Evolutionary conservation across 2,329 filamentous ascomycete species (phyloP).

Genomic region (Orbilia quercus): DNA sequence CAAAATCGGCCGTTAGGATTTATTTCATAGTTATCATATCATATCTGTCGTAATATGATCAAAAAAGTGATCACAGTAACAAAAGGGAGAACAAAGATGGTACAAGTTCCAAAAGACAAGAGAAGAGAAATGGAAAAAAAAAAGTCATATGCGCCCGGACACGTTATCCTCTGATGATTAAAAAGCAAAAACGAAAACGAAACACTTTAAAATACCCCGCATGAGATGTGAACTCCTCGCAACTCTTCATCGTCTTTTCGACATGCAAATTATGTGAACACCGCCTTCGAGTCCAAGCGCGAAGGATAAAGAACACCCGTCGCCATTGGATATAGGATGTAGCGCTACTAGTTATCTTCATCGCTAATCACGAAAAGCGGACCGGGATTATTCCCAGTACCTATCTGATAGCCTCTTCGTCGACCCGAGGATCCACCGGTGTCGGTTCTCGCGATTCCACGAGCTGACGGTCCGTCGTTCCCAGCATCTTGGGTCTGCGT

Average conservation of each 20-base stretch:
- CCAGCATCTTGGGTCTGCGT: slow-evolving; percentile 18
- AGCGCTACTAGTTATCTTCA: slow-evolving; percentile 25
- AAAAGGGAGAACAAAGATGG: slow-evolving; percentile 11
- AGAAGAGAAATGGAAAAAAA: slow-evolving; percentile 17
- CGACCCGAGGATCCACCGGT: slow-evolving; percentile 27
- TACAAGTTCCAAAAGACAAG: slow-evolving; percentile 25
- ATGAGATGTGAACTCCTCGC: too few relatives aligned
- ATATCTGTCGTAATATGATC: slow-evolving; percentile 54
- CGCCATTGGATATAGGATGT: too few relatives aligned
- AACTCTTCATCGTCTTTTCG: too few relatives aligned
- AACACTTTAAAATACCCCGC: too few relatives aligned
- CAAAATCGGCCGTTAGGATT: slow-evolving; percentile 41
- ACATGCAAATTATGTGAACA: too few relatives aligned
- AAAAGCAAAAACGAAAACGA: slow-evolving; percentile 12
- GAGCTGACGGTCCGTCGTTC: slow-evolving; percentile 21
- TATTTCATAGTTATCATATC: slow-evolving; percentile 45
- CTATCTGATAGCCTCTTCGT: slow-evolving; percentile 33
- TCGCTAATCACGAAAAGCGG: slow-evolving; percentile 49
- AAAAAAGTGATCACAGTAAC: slow-evolving; percentile 24
- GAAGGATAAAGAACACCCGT: too few relatives aligned
- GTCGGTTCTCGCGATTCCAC: slow-evolving; percentile 33
- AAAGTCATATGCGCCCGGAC: slow-evolving; percentile 29
- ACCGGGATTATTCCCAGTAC: slow-evolving; percentile 30
- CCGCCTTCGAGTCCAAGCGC: too few relatives aligned
- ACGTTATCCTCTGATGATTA: slow-evolving; percentile 36